Evolutionary conservation across 2,329 filamentous ascomycete genomes (phyloP).

Genomic region (Pseudogymnoascus sp.): DNA sequence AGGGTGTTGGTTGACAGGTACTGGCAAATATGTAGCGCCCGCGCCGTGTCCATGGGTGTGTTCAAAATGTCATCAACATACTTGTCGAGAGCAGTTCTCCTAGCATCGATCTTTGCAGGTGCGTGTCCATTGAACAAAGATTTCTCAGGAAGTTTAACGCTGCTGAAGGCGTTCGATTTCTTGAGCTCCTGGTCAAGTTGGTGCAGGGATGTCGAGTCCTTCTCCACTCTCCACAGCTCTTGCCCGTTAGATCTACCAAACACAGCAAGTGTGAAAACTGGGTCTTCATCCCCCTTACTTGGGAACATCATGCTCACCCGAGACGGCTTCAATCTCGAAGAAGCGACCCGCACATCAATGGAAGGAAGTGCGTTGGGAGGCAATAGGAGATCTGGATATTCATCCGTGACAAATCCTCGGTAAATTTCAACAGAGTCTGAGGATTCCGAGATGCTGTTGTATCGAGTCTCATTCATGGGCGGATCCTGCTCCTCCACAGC

Average conservation of each 20-base stretch:
- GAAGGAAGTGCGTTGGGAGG: constrained; percentile 83
- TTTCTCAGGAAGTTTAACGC: constrained; percentile 71
- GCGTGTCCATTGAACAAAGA: constrained; percentile 86
- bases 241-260: constrained; percentile 67
- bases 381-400: constrained; percentile 78
- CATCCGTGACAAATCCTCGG: constrained; percentile 72
- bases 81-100: constrained; percentile 69
- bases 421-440: constrained; percentile 51
- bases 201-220: constrained; percentile 75
- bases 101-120: constrained; percentile 85
- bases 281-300: constrained; percentile 79
- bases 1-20: constrained; percentile 69
- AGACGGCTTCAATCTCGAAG: constrained; percentile 90
- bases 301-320: constrained; percentile 75
- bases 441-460: constrained; percentile 15
- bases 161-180: constrained; percentile 60
- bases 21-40: constrained; percentile 75
- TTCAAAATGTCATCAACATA: constrained; percentile 85
- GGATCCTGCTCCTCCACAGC: constrained; percentile 22
- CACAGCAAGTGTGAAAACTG: constrained; percentile 86
- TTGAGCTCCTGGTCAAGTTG: constrained; percentile 77
- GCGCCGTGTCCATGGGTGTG: constrained; percentile 68
- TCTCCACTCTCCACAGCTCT: constrained; percentile 92
- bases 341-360: constrained; percentile 80
- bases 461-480: constrained; percentile 16